Evolutionary conservation across 371 early-diverging fungal species (phyloP).

Genomic region (Umbelopsis sp.): DNA sequence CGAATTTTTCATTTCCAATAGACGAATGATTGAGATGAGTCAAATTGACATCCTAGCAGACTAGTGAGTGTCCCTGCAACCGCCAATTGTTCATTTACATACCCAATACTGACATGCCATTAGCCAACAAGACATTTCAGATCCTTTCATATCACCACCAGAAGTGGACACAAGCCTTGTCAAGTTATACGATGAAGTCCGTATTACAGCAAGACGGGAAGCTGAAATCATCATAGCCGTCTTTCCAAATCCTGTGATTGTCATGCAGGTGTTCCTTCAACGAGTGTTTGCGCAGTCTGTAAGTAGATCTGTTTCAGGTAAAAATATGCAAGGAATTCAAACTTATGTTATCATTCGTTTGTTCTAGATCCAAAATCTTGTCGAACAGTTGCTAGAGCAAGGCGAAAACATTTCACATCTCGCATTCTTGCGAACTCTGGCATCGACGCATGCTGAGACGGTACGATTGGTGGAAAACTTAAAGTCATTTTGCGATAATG

Average conservation of each 20-base stretch:
- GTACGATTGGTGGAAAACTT: conserved; percentile 75
- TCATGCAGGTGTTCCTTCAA: conserved; percentile 92
- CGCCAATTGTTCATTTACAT: background rate
- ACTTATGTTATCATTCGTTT: too few species aligned
- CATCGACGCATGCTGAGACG: conserved; percentile 78
- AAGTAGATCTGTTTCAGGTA: background rate
- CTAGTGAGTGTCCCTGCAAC: conserved; percentile 38
- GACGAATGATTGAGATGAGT: conserved; percentile 51
- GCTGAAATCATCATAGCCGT: conserved; percentile 89
- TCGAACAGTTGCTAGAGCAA: conserved; percentile 75
- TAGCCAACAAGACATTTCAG: conserved; percentile 43
- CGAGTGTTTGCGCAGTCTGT: conserved; percentile 89
- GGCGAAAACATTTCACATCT: conserved; percentile 74
- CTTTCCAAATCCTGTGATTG: conserved; percentile 90
- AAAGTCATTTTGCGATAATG: conserved; percentile 62
- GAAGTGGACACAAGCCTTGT: conserved; percentile 78
- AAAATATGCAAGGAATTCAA: too few species aligned
- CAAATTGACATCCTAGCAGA: conserved; percentile 30
- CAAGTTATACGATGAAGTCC: conserved; percentile 82
- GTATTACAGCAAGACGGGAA: conserved; percentile 80
- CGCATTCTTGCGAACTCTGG: conserved; percentile 80
- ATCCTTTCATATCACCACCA: conserved; percentile 60
- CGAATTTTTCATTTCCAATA: conserved; percentile 88
- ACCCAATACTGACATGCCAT: background rate
- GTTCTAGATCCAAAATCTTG: conserved; percentile 79